Percentiles rank a stretch among this genome's conserved stretches.
phyloP scores from a whole-genome alignment of 768 basidiomycete genomes.

The Leccinum rimulosum region DNA sequence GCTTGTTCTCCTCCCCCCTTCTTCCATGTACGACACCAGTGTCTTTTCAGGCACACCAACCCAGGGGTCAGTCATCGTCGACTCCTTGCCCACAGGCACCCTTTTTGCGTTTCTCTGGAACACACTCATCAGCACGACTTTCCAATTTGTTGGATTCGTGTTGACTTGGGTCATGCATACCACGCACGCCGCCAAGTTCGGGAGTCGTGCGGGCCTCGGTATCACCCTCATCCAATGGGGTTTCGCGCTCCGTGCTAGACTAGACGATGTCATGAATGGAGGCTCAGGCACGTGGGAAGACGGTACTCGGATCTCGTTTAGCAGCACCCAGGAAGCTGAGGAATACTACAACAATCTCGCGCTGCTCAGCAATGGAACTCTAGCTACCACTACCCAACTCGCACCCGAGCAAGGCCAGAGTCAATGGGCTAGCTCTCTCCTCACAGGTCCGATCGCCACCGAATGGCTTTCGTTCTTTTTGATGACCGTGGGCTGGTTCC shows the following conservation, averaged over 20 bases:
- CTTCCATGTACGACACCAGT: slow-evolving; percentile 33
- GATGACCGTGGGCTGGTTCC: slow-evolving; percentile 90
- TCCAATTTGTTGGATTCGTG: slow-evolving; percentile 94
- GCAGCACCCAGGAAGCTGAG: slow-evolving; percentile 44
- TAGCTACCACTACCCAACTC: slow-evolving; percentile 11
- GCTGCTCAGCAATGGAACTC: slow-evolving; percentile 26
- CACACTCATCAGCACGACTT: slow-evolving; percentile 88
- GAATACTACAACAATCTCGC: slow-evolving; percentile 38
- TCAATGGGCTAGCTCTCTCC: slow-evolving; percentile 39
- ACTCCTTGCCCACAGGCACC: slow-evolving; percentile 78
- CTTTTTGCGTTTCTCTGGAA: slow-evolving; percentile 91
- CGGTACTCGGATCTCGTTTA: slow-evolving; percentile 38
- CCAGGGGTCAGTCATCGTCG: slow-evolving; percentile 82
- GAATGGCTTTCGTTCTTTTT: slow-evolving; percentile 96
- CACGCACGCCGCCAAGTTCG: slow-evolving; percentile 90
- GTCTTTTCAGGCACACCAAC: slow-evolving; percentile 39
- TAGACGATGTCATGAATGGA: slow-evolving; percentile 41
- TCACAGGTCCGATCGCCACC: slow-evolving; percentile 67
- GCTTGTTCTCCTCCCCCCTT: slow-evolving; percentile 81
- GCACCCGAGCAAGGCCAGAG: slow-evolving; percentile 6
- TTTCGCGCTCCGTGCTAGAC: slow-evolving; percentile 63
- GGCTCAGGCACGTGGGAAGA: slow-evolving; percentile 32
- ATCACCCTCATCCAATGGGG: slow-evolving; percentile 96
- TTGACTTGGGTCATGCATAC: slow-evolving; percentile 93
- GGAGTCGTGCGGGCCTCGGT: slow-evolving; percentile 93